Evolutionary conservation across 2,329 filamentous ascomycete species (phyloP), one percentile per base, ranked within the genome.

Genomic region (Ophiocordyceps robertsii): DNA sequence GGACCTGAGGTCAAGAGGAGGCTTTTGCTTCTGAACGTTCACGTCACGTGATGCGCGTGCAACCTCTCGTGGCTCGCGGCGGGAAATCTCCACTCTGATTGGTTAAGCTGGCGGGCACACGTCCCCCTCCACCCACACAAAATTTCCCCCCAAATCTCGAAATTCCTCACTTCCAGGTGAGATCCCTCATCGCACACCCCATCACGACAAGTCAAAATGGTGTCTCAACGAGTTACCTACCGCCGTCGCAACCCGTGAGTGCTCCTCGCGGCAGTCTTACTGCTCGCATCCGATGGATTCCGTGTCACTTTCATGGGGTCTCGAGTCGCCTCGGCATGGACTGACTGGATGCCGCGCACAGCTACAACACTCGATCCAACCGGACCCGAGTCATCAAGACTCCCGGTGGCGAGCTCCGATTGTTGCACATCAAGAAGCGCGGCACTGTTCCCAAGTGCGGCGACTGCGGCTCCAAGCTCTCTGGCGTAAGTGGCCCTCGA

Each of bases 391-490:
- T 93, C 63, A 69, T 95, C 71, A 92, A 92, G 80, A 98, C 92
- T 56, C 92, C 93, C 57, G 93, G 92, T 69, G 92, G 92, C 68
- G 80, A 90, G 68, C 82, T 95, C 63, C 82, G 92, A 68, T 82
- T 95, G 66, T 84, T 96, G 60, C 90, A 98, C 83, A 89, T 95
- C 77, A 96, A 96, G 85, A 98, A 98, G 87, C 85, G 82, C 69
- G 92, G 89, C 60, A 94, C 88, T 67, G 84, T 89, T 53, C 92
- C 92, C 66, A 98, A 98, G 80, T 98, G 92, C 68, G 86, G 93
- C 79, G 92, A 98, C 79, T 98, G 93, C 66, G 92, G 92, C 65
- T 80, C 80, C 75, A 96, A 96, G 77, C 84, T 98, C 63, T 80
- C 87, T 65, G 92, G 92, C 70, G 89, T 98, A 86, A 84, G 88